A percentile compares a stretch with the other conserved stretches of the same genome.
These are phyloP conservation scores for Capsella rubella DNA, from an alignment of 441 rosid genomes.

Conservation along the genomic window DNA sequence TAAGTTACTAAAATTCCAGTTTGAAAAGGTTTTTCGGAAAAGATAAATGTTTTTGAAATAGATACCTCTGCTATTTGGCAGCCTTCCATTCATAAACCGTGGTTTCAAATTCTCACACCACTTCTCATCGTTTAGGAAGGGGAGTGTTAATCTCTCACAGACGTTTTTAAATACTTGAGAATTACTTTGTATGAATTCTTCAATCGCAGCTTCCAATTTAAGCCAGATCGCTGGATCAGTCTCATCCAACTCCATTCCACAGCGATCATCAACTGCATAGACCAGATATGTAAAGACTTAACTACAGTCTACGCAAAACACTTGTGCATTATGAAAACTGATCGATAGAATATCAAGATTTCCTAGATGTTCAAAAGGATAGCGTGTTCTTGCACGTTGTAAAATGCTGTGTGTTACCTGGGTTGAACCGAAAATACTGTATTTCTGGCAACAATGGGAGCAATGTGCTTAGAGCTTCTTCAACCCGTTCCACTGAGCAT, in stretches of 20 bases:
- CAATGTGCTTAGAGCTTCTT: constrained; percentile 95
- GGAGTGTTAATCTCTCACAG: constrained; percentile 79
- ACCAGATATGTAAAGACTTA: constrained; percentile 32
- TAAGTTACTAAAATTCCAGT: constrained; percentile 7
- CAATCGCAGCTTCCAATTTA: constrained; percentile 86
- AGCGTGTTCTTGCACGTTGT: constrained; percentile 24
- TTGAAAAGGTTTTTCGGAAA: constrained; percentile 33
- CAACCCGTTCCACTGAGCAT: constrained; percentile 95
- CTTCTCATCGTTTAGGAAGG: constrained; percentile 81
- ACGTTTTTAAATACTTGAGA: constrained; percentile 69
- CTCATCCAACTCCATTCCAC: constrained; percentile 98
- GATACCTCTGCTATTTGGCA: constrained; percentile 63
- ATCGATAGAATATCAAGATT: background rate
- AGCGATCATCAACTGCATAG: constrained; percentile 88
- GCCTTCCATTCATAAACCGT: constrained; percentile 54
- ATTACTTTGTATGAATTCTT: constrained; percentile 79
- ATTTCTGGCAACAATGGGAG: constrained; percentile 95
- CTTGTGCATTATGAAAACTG: background rate
- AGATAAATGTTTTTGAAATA: constrained; percentile 26
- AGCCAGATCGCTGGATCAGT: constrained; percentile 97
- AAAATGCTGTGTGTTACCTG: constrained; percentile 57
- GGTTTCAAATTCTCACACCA: constrained; percentile 62
- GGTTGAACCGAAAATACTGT: constrained; percentile 91
- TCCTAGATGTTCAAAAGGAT: constrained; percentile 19
- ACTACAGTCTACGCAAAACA: constrained; percentile 1